Percentiles rank a stretch among this genome's conserved stretches.
These are phyloP conservation scores for Aechmea fasciata DNA, from an alignment of 176 grass and related monocot species.

Conservation along the genomic window DNA sequence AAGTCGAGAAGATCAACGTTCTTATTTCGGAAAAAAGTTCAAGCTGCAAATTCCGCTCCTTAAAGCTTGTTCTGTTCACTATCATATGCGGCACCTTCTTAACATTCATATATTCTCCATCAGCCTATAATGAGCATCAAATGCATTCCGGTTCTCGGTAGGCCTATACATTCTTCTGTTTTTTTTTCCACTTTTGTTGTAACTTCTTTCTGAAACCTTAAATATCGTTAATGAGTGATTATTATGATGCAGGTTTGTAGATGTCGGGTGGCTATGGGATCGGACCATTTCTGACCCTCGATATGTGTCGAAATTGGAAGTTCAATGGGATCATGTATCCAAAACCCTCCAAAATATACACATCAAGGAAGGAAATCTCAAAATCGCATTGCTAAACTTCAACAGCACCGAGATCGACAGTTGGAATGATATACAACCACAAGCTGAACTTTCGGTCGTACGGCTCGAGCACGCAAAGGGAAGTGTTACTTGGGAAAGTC, in stretches of 20 bases:
- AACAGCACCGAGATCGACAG: constrained; percentile 53
- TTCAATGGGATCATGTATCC: constrained; percentile 60
- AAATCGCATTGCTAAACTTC: constrained; percentile 72
- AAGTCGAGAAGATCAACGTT: constrained; percentile 66
- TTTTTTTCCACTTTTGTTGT: not conserved
- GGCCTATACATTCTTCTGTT: constrained; percentile 8
- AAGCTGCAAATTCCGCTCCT: constrained; percentile 64
- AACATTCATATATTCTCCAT: constrained; percentile 66
- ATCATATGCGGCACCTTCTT: constrained; percentile 75
- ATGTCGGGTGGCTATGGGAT: constrained; percentile 78
- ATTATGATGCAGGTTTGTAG: constrained; percentile 45
- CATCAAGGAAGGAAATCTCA: constrained; percentile 32
- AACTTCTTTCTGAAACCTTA: not conserved
- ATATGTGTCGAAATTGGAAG: constrained; percentile 43
- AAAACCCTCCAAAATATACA: constrained; percentile 35
- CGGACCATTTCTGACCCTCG: constrained; percentile 53
- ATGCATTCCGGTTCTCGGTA: constrained; percentile 54
- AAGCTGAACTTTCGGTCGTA: constrained; percentile 54
- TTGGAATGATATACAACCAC: constrained; percentile 57
- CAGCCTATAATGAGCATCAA: constrained; percentile 52
- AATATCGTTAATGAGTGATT: not conserved
- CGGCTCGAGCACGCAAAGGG: constrained; percentile 49
- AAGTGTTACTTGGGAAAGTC: constrained; percentile 59
- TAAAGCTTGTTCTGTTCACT: constrained; percentile 65
- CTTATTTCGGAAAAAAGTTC: constrained; percentile 54